Percentiles rank a stretch among this genome's conserved stretches.
These are phyloP conservation scores for Kockiozyma suomiensis DNA, from an alignment of 805 yeast genomes.

Conservation along the genomic window DNA sequence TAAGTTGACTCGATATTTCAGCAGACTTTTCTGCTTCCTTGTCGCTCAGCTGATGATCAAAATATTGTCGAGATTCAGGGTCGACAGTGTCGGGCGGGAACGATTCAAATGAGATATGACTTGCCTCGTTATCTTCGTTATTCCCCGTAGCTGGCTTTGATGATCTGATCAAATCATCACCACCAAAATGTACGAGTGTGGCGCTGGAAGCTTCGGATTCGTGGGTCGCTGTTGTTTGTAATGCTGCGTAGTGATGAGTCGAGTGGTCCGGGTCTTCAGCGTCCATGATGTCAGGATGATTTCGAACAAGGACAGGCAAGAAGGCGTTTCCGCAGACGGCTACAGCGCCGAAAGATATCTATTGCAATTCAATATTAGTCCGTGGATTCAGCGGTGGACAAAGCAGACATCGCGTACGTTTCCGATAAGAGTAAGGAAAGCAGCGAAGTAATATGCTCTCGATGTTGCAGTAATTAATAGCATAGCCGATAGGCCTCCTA, in stretches of 20 bases:
- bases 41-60: constrained; percentile 9
- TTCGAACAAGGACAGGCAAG: constrained; percentile 61
- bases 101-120: constrained; percentile 24
- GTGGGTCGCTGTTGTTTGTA: not conserved
- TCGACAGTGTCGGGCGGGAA: constrained; percentile 25
- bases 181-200: not conserved
- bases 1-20: constrained; percentile 44
- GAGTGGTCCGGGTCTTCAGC: not conserved
- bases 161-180: not conserved
- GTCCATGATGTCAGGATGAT: constrained; percentile 40
- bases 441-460: constrained; percentile 53
- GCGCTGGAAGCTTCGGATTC: constrained; percentile 11
- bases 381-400: not conserved
- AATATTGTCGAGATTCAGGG: constrained; percentile 14
- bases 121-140: not conserved
- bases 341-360: constrained; percentile 69
- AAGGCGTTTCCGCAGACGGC: constrained; percentile 79
- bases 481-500: constrained; percentile 62
- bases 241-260: not conserved
- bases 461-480: constrained; percentile 47
- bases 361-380: too few species aligned
- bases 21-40: constrained; percentile 18
- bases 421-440: constrained; percentile 60
- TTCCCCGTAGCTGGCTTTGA: not conserved
- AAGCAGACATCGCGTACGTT: constrained; percentile 43